A percentile compares a stretch with the other conserved stretches of the same genome.
phyloP scores from a whole-genome alignment of 192 early-diverging fungal species.

The Dispira simplex region DNA sequence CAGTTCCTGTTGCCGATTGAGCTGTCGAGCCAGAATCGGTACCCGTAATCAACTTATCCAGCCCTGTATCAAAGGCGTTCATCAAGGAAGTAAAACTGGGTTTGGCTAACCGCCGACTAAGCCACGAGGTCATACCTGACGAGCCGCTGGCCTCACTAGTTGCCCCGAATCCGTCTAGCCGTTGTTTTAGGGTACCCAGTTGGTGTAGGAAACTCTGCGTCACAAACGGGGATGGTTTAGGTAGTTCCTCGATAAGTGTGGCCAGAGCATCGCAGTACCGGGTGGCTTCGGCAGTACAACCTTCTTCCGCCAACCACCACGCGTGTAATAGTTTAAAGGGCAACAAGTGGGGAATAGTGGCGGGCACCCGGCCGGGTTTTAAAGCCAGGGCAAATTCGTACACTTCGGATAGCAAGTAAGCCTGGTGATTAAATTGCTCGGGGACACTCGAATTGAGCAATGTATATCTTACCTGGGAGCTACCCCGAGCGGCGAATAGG shows the following conservation, averaged over 20 bases:
- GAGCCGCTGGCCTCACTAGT: slow-evolving; percentile 18
- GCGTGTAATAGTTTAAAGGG: slow-evolving; percentile 76
- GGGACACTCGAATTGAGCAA: slow-evolving; percentile 46
- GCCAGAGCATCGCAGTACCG: slow-evolving; percentile 69
- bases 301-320: slow-evolving; percentile 66
- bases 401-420: slow-evolving; percentile 67
- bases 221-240: slow-evolving; percentile 69
- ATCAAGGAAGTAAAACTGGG: slow-evolving; percentile 30
- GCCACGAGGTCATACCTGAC: slow-evolving; percentile 26
- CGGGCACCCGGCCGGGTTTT: slow-evolving; percentile 23
- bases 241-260: slow-evolving; percentile 46
- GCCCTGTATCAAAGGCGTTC: slow-evolving; percentile 37
- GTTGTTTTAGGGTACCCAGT: slow-evolving; percentile 56
- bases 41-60: slow-evolving; percentile 47
- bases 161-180: slow-evolving; percentile 31
- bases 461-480: slow-evolving; percentile 39
- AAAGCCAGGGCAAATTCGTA: slow-evolving; percentile 60
- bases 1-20: slow-evolving; percentile 12
- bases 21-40: slow-evolving; percentile 24
- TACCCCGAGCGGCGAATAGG: slow-evolving; percentile 43
- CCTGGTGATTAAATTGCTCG: slow-evolving; percentile 26
- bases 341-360: slow-evolving; percentile 73
- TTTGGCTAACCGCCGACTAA: slow-evolving; percentile 28
- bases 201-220: slow-evolving; percentile 50
- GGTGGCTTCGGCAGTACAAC: slow-evolving; percentile 50